Conservation (phyloP, 805 yeast genomes). For the fission yeast (Schizosaccharomyces pombe) region DNA sequence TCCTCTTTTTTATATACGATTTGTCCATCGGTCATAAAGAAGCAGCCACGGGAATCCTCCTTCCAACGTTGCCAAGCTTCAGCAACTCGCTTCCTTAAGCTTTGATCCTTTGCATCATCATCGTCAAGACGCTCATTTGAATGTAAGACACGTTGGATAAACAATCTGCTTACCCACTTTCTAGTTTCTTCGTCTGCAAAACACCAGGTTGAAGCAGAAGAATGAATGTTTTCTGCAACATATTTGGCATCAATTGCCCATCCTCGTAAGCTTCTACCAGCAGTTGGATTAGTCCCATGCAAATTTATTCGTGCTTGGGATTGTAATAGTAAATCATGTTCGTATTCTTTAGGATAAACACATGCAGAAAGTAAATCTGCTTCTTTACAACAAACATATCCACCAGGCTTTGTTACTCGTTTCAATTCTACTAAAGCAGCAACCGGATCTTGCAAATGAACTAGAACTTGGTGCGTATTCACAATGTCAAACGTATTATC, state of each 20-base stretch:
- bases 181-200: slow-evolving; percentile 8
- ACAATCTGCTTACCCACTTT: slow-evolving; percentile 11
- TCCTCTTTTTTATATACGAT: slow-evolving; percentile 10
- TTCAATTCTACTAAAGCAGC: slow-evolving; percentile 18
- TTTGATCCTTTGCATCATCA: slow-evolving; percentile 7
- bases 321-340: slow-evolving; percentile 7
- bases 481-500: slow-evolving; percentile 21
- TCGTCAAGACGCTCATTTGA: slow-evolving; percentile 7
- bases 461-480: slow-evolving; percentile 19
- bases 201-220: slow-evolving; percentile 10
- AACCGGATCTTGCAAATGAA: slow-evolving; percentile 18
- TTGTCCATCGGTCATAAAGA: slow-evolving; percentile 9
- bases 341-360: slow-evolving; percentile 10
- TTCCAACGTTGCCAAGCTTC: slow-evolving; percentile 10
- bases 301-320: slow-evolving; percentile 8
- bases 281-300: slow-evolving; percentile 11
- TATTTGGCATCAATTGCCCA: slow-evolving; percentile 11
- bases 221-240: slow-evolving; percentile 3
- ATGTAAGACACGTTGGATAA: slow-evolving; percentile 11
- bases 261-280: slow-evolving; percentile 8
- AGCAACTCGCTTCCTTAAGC: slow-evolving; percentile 7
- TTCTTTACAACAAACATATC: slow-evolving; percentile 18
- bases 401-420: slow-evolving; percentile 18
- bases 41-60: slow-evolving; percentile 8
- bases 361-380: slow-evolving; percentile 11